A percentile compares a stretch with the other conserved stretches of the same genome.
These are phyloP conservation scores for Capronia coronata DNA, from an alignment of 2,329 filamentous ascomycete genomes.

Conservation along the genomic window DNA sequence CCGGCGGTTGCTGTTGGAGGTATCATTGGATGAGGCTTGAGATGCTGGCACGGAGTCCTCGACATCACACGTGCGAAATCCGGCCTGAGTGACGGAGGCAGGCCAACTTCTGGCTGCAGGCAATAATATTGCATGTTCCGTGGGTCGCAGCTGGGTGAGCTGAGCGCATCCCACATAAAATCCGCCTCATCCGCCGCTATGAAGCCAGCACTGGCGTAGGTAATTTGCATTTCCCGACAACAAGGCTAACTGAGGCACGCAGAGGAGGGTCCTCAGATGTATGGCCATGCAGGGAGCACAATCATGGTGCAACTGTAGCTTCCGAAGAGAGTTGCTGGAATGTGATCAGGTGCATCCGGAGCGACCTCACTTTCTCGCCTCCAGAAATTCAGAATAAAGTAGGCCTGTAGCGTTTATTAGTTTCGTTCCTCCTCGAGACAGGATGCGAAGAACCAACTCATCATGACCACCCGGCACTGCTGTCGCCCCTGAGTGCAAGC, in stretches of 20 bases:
- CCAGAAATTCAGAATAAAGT: neutral
- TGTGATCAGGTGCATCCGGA: neutral
- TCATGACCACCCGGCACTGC: neutral
- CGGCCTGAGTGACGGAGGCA: neutral
- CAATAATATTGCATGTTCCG: slow-evolving; percentile 2
- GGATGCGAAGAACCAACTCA: neutral
- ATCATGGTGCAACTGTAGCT: neutral
- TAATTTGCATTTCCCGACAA: neutral
- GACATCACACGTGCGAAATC: neutral
- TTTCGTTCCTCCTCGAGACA: neutral
- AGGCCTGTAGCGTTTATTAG: neutral
- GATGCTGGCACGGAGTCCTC: neutral
- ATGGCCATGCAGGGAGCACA: neutral
- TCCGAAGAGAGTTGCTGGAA: neutral
- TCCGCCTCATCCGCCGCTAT: neutral
- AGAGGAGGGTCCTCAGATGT: neutral
- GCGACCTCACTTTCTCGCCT: neutral
- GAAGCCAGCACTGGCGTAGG: neutral
- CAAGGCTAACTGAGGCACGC: slow-evolving; percentile 2
- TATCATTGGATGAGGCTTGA: neutral
- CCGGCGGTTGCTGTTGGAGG: neutral
- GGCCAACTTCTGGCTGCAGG: neutral
- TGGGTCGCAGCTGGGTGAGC: neutral
- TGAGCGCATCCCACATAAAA: neutral
- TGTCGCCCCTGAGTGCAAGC: neutral